A percentile compares a stretch with the other conserved stretches of the same genome.
phyloP scores from a whole-genome alignment of 169 alveolate genomes.

The Eimeria zaria region DNA sequence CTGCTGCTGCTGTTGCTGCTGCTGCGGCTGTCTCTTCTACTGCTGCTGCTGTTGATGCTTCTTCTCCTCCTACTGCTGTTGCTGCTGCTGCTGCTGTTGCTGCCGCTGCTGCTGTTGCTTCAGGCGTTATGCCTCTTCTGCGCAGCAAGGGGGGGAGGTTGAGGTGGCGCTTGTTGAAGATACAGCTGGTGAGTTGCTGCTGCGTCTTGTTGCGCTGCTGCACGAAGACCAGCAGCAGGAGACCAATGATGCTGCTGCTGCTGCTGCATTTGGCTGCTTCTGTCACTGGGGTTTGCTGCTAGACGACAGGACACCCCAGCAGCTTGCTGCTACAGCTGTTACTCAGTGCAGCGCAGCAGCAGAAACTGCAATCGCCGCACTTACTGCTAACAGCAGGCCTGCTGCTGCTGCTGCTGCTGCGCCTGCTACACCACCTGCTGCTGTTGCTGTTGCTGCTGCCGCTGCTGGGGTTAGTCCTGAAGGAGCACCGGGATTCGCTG shows the following conservation, averaged over 20 bases:
- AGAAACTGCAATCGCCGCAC: constrained; percentile 4
- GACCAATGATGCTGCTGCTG: not conserved
- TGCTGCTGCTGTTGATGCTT: not conserved
- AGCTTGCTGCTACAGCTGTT: constrained; percentile 58
- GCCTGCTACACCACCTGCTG: constrained; percentile 1
- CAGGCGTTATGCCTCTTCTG: constrained; percentile 56
- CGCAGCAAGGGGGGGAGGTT: constrained; percentile 34
- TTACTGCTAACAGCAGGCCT: not conserved
- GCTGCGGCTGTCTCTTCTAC: too few species aligned
- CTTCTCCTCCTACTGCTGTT: not conserved
- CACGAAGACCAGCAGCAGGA: not conserved
- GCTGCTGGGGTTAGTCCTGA: not conserved
- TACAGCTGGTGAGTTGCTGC: constrained; percentile 23
- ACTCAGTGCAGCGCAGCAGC: constrained; percentile 40
- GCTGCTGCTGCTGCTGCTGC: constrained; percentile 5
- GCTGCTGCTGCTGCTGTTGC: not conserved
- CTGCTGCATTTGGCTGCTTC: constrained; percentile 7
- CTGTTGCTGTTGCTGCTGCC: constrained; percentile 61
- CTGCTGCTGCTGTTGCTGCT: not conserved
- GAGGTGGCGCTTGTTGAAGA: constrained; percentile 20
- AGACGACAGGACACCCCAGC: not conserved
- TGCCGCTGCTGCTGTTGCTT: constrained; percentile 35
- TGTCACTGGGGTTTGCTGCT: constrained; percentile 61
- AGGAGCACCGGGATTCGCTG: constrained; percentile 14
- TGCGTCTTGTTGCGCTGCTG: constrained; percentile 63